These are phyloP conservation scores for Rhizomucor miehei DNA, from an alignment of 371 early-diverging fungal species.

Conservation along the genomic window DNA sequence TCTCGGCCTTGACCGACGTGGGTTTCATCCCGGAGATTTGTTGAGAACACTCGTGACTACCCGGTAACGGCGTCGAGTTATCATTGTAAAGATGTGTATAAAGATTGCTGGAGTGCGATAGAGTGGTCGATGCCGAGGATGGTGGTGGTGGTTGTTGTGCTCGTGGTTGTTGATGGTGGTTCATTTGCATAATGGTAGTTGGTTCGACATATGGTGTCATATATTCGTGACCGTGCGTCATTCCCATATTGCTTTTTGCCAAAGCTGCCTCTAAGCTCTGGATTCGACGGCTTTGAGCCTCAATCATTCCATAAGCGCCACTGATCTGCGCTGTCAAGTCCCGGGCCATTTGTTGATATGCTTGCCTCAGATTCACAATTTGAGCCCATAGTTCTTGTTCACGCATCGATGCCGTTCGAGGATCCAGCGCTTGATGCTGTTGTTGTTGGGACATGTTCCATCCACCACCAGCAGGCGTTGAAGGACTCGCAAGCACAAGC, in stretches of 20 bases:
- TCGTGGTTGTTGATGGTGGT: neutral
- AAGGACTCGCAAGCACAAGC: neutral
- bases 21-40: too few relatives aligned
- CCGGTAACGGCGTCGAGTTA: too few relatives aligned
- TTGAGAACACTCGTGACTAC: too few relatives aligned
- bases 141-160: neutral
- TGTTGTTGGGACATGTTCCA: conserved; percentile 1
- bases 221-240: neutral
- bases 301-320: conserved; percentile 11
- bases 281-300: conserved; percentile 14
- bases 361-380: conserved; percentile 9
- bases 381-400: conserved; percentile 16
- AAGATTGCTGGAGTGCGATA: too few relatives aligned
- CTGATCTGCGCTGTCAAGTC: conserved; percentile 13
- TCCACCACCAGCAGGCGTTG: neutral
- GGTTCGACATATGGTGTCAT: conserved; percentile 2
- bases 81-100: too few relatives aligned
- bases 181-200: neutral
- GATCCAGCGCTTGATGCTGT: conserved; percentile 1
- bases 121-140: neutral
- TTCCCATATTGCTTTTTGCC: neutral
- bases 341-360: conserved; percentile 9
- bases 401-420: conserved; percentile 5
- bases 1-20: too few relatives aligned
- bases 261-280: conserved; percentile 9